Conservation (phyloP, 768 basidiomycete genomes). For the Rubroboletus pulcherrimus region DNA sequence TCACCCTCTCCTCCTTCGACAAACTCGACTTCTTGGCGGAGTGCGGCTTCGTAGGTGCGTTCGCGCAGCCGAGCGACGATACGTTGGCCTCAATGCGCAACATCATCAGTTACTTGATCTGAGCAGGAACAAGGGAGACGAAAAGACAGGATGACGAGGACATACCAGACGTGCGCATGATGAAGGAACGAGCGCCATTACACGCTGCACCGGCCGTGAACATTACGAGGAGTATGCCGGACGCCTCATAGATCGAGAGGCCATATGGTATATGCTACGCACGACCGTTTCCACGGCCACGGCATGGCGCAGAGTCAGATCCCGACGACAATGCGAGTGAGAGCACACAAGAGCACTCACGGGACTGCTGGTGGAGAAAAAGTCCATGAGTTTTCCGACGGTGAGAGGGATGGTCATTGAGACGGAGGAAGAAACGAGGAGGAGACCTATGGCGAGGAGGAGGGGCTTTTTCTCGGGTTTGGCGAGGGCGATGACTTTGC, state of each 20-base stretch:
- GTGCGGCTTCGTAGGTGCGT: conserved; percentile 75
- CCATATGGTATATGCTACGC: conserved; percentile 73
- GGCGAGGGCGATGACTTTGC: conserved; percentile 74
- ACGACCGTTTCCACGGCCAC: neutral
- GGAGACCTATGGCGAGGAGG: conserved; percentile 67
- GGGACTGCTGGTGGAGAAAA: conserved; percentile 71
- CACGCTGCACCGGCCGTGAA: conserved; percentile 88
- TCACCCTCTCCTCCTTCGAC: conserved; percentile 93
- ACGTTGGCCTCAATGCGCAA: conserved; percentile 55
- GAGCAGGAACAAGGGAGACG: neutral
- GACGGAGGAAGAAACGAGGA: conserved; percentile 84
- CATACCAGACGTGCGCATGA: conserved; percentile 83
- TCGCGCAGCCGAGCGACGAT: conserved; percentile 88
- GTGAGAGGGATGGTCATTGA: conserved; percentile 93
- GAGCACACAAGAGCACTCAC: conserved; percentile 35
- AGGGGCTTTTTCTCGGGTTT: conserved; percentile 79
- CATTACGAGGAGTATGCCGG: conserved; percentile 61
- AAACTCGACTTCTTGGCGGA: conserved; percentile 89
- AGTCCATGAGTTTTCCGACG: conserved; percentile 91
- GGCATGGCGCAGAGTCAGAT: neutral
- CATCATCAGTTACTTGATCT: neutral
- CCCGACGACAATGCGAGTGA: no score
- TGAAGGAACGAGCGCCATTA: conserved; percentile 76
- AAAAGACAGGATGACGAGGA: neutral
- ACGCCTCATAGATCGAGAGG: conserved; percentile 76